Conservation (phyloP, 2,329 filamentous ascomycete species). For the Biscogniauxia sp. region DNA sequence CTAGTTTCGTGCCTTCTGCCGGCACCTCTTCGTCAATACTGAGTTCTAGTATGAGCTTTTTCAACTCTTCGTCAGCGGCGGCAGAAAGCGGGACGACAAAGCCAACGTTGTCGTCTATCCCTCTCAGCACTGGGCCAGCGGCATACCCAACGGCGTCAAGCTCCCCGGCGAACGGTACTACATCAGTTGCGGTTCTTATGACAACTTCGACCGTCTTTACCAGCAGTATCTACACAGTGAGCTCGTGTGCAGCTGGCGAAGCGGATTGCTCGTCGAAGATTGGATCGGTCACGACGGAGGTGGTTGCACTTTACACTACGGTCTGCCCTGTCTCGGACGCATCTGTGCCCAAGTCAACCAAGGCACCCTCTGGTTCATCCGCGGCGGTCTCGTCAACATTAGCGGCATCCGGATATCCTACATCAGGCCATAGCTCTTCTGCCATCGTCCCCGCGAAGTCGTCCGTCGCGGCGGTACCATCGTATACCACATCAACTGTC, state of each 20-base stretch:
- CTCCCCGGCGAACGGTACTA: conserved; percentile 6
- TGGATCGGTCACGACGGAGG: conserved; percentile 25
- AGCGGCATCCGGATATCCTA: conserved; percentile 8
- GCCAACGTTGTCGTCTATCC: conserved; percentile 7
- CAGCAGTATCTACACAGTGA: conserved; percentile 25
- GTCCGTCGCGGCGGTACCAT: conserved; percentile 1
- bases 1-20: conserved; percentile 8
- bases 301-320: conserved; percentile 27
- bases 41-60: conserved; percentile 15
- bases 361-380: conserved; percentile 1
- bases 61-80: conserved; percentile 14
- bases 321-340: conserved; percentile 26
- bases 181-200: conserved; percentile 11
- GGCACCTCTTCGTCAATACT: conserved; percentile 15
- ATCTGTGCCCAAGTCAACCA: conserved; percentile 1
- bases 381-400: conserved; percentile 5
- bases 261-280: too few relatives aligned
- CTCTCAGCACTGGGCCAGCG: conserved; percentile 10
- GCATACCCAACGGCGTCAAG: conserved; percentile 15
- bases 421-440: conserved; percentile 1
- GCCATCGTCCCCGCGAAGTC: not conserved
- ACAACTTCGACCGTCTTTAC: conserved; percentile 30
- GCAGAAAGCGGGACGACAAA: conserved; percentile 3
- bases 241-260: not conserved
- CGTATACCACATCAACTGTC: conserved; percentile 30